Evolutionary conservation across 1,284 basidiomycete genomes (phyloP), one percentile per base, ranked within the genome.

Genomic region (Irpex lacteus): DNA sequence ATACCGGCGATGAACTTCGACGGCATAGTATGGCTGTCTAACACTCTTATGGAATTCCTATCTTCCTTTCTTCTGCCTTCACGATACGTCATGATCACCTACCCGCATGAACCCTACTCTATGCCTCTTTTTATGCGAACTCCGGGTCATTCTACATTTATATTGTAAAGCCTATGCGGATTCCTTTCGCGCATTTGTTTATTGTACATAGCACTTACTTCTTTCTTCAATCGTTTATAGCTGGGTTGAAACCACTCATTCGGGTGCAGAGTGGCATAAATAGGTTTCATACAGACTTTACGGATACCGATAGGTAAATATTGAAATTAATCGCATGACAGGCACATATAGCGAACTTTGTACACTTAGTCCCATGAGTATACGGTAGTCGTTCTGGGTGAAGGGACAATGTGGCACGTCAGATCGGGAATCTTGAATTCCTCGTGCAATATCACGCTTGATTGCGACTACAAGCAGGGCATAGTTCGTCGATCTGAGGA

Each of bases 1-100:
- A 72, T 21, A 76, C 75, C 56, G 70, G 70, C n/a, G 78, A 79
- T 64, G 78, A 79, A 60, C 63, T 67, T 1, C 70, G 78, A 58
- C 69, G 77, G 54, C 78, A 79, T 66, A 79, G 78, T 66, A 75
- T 78, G 72, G 76, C 78, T 6, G 73, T 76, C 52, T 79, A 72
- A 62, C 15, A 7, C 13, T 19, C 32, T 36, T 37, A 38, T 36
- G 40, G 49, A 55, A 44, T 9, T 44, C 40, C 15, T 15, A 7
- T 15, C 54, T 38, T 21, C 37, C 3, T 49, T 5, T 47, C 18
- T 52, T 36, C 15, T 34, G 19, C 34, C 40, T 34, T 59, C 62
- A 52, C 58, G 62, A 59, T 57, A 60, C 37, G 8, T 37, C 57
- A 63, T 52, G 57, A 61, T 47, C 36, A 50, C 15, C 15, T 44